A percentile compares a stretch with the other conserved stretches of the same genome.
Conservation (phyloP, 148 eudicot species). For the Camellia japonica region DNA sequence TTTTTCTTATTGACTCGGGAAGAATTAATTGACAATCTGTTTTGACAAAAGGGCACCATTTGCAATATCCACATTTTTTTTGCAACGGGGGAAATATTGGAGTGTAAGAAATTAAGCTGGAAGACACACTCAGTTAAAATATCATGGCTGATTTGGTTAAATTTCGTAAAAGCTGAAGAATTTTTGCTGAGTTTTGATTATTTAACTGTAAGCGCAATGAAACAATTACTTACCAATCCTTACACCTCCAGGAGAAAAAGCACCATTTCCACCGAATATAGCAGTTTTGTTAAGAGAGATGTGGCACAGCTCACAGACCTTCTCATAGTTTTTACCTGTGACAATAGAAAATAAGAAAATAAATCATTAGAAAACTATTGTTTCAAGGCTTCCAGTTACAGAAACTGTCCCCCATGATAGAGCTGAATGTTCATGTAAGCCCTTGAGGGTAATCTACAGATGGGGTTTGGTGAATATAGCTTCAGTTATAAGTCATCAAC, state of each 20-base stretch:
- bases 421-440: too few relatives aligned
- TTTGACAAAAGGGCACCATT: background rate
- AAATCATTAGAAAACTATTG: background rate
- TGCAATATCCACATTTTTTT: too few relatives aligned
- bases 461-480: too few relatives aligned
- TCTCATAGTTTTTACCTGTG: constrained; percentile 30
- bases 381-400: background rate
- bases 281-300: constrained; percentile 3
- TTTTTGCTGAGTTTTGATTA: background rate
- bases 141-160: too few relatives aligned
- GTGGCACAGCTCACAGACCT: constrained; percentile 35
- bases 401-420: too few relatives aligned
- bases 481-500: too few relatives aligned
- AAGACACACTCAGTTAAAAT: too few relatives aligned
- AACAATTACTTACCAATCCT: background rate
- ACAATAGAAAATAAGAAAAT: background rate
- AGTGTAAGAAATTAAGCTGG: too few relatives aligned
- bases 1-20: background rate
- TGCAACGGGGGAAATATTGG: too few relatives aligned
- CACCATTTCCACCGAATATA: background rate
- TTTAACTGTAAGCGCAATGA: background rate
- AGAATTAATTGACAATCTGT: background rate
- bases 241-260: background rate
- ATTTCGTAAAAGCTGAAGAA: background rate
- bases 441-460: too few relatives aligned